Evolutionary conservation across 2,329 filamentous ascomycete species (phyloP).

Genomic region (Stachybotrys echinatus): DNA sequence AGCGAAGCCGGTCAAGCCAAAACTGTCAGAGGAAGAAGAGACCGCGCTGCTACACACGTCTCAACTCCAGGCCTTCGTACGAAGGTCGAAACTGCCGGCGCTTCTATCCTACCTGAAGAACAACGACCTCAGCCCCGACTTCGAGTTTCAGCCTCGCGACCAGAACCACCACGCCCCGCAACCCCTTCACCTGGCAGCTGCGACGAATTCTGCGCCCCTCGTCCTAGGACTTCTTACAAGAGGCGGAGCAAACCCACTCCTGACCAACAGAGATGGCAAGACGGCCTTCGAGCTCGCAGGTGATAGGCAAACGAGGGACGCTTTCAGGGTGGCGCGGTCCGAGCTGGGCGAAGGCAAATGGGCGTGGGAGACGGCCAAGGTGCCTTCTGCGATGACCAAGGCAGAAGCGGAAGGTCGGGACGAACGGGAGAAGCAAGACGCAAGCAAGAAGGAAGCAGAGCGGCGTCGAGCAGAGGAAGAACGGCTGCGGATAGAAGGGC

Average conservation of each 20-base stretch:
- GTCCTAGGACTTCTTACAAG: conserved; percentile 72
- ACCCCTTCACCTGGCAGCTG: conserved; percentile 78
- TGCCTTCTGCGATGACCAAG: conserved; percentile 67
- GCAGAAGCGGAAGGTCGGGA: conserved; percentile 66
- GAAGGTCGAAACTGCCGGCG: conserved; percentile 83
- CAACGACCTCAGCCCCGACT: conserved; percentile 67
- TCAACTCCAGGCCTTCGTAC: conserved; percentile 82
- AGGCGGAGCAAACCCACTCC: conserved; percentile 66
- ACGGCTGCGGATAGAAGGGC: conserved; percentile 62
- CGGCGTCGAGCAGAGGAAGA: conserved; percentile 71
- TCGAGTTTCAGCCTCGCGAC: conserved; percentile 67
- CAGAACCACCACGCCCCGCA: conserved; percentile 77
- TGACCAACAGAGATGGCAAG: conserved; percentile 69
- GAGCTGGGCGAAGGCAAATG: conserved; percentile 73
- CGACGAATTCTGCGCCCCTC: conserved; percentile 73
- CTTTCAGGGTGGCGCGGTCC: conserved; percentile 81
- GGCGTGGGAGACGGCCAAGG: conserved; percentile 71
- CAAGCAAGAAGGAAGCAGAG: conserved; percentile 62
- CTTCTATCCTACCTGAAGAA: conserved; percentile 77
- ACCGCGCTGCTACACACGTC: conserved; percentile 75
- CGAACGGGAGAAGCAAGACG: conserved; percentile 64
- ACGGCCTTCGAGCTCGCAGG: conserved; percentile 83
- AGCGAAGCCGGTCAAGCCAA: conserved; percentile 45
- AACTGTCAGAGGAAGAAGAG: conserved; percentile 78
- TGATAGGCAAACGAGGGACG: conserved; percentile 79